Conservation (phyloP, 108 stramenopile genomes). For the Conticribra guillardii region DNA sequence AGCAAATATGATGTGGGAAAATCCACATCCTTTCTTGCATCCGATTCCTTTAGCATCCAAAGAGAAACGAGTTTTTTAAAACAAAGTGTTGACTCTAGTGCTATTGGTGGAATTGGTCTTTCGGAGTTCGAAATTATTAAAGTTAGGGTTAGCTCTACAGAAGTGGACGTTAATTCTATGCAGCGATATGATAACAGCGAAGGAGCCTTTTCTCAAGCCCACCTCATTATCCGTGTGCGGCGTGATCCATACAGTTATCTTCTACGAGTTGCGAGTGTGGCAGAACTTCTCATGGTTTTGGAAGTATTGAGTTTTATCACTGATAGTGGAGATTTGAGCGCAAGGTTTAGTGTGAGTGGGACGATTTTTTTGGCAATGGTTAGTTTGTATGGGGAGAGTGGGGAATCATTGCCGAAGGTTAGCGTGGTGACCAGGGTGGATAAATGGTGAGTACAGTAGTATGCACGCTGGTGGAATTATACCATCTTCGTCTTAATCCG, state of each 20-base stretch:
- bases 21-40: no score
- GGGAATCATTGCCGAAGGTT: constrained; percentile 44
- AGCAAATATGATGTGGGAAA: no score
- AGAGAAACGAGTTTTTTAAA: constrained; percentile 17
- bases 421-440: constrained; percentile 44
- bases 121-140: constrained; percentile 44
- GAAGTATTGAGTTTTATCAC: constrained; percentile 42
- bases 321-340: constrained; percentile 29
- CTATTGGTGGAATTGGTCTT: constrained; percentile 34
- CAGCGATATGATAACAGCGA: constrained; percentile 44
- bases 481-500: no score
- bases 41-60: not conserved
- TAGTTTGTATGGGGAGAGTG: constrained; percentile 44
- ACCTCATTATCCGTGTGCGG: constrained; percentile 35
- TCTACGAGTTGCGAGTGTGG: constrained; percentile 32
- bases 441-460: constrained; percentile 29
- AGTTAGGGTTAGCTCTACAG: constrained; percentile 26
- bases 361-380: constrained; percentile 51
- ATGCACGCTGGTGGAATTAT: no score
- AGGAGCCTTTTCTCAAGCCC: constrained; percentile 39
- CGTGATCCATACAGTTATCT: constrained; percentile 51
- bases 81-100: constrained; percentile 22
- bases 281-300: constrained; percentile 43
- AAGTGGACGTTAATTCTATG: constrained; percentile 35
- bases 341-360: constrained; percentile 40